Percentiles rank a stretch among this genome's conserved stretches.
Evolutionary conservation across 768 basidiomycete species (phyloP).

Genomic region (Daedaleopsis nitida): DNA sequence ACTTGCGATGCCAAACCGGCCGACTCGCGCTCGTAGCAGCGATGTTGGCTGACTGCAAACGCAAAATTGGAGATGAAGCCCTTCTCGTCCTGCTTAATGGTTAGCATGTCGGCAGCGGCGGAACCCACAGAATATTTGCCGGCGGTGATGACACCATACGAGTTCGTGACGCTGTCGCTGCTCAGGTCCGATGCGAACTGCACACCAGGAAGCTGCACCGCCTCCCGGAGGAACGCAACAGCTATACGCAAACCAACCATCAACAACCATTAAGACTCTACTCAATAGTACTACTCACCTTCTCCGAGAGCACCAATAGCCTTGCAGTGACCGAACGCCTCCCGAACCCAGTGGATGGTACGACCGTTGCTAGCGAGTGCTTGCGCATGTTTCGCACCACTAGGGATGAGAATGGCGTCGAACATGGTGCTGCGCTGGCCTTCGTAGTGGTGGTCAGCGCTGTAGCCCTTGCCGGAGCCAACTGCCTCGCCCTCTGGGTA

Average conservation of each 20-base stretch:
- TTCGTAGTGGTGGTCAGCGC: constrained; percentile 74
- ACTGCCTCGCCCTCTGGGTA: constrained; percentile 34
- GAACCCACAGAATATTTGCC: constrained; percentile 49
- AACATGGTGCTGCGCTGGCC: constrained; percentile 82
- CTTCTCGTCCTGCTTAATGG: constrained; percentile 46
- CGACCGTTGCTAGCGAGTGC: constrained; percentile 64
- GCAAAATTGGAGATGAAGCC: constrained; percentile 63
- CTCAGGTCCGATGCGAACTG: constrained; percentile 38
- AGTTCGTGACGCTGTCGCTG: constrained; percentile 46
- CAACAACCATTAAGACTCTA: not conserved
- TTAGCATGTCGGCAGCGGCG: constrained; percentile 41
- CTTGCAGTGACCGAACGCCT: constrained; percentile 88
- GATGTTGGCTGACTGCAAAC: constrained; percentile 64
- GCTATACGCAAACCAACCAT: constrained; percentile 35
- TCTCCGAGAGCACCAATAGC: constrained; percentile 76
- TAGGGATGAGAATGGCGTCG: constrained; percentile 80
- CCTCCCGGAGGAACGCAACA: constrained; percentile 48
- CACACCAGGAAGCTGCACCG: constrained; percentile 49
- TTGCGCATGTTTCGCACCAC: constrained; percentile 63
- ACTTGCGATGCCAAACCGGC: constrained; percentile 56
- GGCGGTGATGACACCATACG: constrained; percentile 65
- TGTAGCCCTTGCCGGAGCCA: constrained; percentile 34
- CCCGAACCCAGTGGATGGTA: constrained; percentile 78
- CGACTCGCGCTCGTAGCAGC: constrained; percentile 63
- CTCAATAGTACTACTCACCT: constrained; percentile 38